A percentile compares a stretch with the other conserved stretches of the same genome.
Evolutionary conservation across 805 yeast genomes (phyloP).

Genomic region (Barnettozyma wickerhamii): DNA sequence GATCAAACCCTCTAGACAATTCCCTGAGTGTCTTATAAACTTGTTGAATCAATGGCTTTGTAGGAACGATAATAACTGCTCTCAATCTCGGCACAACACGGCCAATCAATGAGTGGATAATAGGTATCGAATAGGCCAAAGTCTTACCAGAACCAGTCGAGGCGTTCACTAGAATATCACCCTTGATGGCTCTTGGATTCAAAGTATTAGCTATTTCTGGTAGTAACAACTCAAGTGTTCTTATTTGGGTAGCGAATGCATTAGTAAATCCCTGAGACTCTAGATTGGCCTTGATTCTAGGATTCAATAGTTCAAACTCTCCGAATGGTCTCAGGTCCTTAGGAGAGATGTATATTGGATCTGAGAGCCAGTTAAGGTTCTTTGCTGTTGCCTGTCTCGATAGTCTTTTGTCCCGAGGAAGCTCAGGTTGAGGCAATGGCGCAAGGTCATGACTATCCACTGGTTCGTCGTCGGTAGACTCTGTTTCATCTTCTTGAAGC

Average conservation of each 20-base stretch:
- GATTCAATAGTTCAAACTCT: slow-evolving; percentile 42
- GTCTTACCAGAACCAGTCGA: slow-evolving; percentile 97
- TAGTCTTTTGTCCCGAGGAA: slow-evolving; percentile 49
- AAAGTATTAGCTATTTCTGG: slow-evolving; percentile 34
- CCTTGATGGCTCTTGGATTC: slow-evolving; percentile 32
- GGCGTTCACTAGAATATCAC: slow-evolving; percentile 86
- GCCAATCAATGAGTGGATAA: slow-evolving; percentile 59
- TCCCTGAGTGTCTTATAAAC: slow-evolving; percentile 61
- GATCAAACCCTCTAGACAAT: slow-evolving; percentile 61
- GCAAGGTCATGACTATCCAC: slow-evolving; percentile 41
- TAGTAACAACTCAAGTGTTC: slow-evolving; percentile 53
- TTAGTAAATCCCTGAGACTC: slow-evolving; percentile 37
- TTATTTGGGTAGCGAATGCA: slow-evolving; percentile 77
- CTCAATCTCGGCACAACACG: slow-evolving; percentile 70
- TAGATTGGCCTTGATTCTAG: slow-evolving; percentile 43
- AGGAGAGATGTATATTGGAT: slow-evolving; percentile 55
- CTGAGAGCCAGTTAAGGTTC: slow-evolving; percentile 61
- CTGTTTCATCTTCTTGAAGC: slow-evolving; percentile 1
- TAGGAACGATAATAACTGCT: slow-evolving; percentile 82
- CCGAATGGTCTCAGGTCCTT: slow-evolving; percentile 42
- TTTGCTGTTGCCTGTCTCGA: slow-evolving; percentile 30
- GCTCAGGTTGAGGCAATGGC: slow-evolving; percentile 82
- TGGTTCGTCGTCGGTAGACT: slow-evolving; percentile 21
- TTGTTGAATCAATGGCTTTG: slow-evolving; percentile 81
- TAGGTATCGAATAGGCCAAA: slow-evolving; percentile 80